Percentiles rank a stretch among this genome's conserved stretches.
phyloP scores from a whole-genome alignment of 495 filamentous ascomycete species.

The Letharia lupina region DNA sequence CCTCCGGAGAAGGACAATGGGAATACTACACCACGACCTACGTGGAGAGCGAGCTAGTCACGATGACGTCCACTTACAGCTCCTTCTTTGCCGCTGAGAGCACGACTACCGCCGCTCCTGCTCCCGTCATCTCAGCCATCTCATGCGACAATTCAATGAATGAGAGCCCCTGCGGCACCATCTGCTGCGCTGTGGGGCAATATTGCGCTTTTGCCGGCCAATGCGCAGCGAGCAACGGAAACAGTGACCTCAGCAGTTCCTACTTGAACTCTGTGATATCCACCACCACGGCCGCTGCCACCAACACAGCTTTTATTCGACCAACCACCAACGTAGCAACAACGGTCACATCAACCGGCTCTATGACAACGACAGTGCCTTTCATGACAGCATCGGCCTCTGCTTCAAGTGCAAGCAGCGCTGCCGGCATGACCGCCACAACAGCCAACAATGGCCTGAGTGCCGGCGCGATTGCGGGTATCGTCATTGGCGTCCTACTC shows the following conservation, averaged over 20 bases:
- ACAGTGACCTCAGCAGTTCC: slow-evolving; percentile 33
- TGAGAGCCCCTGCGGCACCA: slow-evolving; percentile 59
- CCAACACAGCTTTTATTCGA: slow-evolving; percentile 49
- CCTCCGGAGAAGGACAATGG: slow-evolving; percentile 36
- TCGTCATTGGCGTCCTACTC: slow-evolving; percentile 79
- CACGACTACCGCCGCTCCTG: slow-evolving; percentile 21
- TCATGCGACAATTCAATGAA: slow-evolving; percentile 52
- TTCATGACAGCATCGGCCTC: slow-evolving; percentile 52
- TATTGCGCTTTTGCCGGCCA: slow-evolving; percentile 49
- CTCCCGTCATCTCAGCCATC: slow-evolving; percentile 32
- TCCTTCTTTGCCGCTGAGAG: slow-evolving; percentile 33
- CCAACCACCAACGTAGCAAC: slow-evolving; percentile 56
- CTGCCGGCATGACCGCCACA: slow-evolving; percentile 36
- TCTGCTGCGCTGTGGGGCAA: slow-evolving; percentile 67
- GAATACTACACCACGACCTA: slow-evolving; percentile 64
- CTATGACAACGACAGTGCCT: slow-evolving; percentile 49
- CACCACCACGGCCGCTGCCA: slow-evolving; percentile 26
- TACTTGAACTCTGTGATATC: slow-evolving; percentile 26
- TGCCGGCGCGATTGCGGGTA: slow-evolving; percentile 86
- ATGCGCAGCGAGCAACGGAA: slow-evolving; percentile 35
- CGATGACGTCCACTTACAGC: slow-evolving; percentile 59
- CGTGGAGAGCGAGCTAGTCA: slow-evolving; percentile 55
- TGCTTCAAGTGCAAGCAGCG: slow-evolving; percentile 39
- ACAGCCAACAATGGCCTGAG: slow-evolving; percentile 50
- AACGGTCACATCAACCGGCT: slow-evolving; percentile 47